These are phyloP conservation scores for Eucalyptus pumila DNA, from an alignment of 345 rosid species.

Conservation along the genomic window DNA sequence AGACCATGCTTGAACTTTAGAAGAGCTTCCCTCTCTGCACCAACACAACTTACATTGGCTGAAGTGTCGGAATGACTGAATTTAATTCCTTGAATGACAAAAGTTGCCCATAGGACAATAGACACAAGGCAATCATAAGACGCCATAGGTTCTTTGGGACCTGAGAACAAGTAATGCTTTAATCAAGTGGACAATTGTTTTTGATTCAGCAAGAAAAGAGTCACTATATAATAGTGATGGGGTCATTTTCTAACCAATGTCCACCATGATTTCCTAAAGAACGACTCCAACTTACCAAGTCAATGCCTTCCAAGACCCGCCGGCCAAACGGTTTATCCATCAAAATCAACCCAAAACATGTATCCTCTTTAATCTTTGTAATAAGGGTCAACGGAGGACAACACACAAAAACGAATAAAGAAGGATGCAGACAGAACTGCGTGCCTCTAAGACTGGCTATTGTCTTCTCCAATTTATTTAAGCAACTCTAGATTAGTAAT, in stretches of 20 bases:
- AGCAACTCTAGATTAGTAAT: neutral
- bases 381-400: no score
- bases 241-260: neutral
- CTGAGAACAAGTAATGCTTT: neutral
- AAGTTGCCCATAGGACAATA: no score
- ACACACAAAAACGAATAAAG: neutral
- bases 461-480: no score
- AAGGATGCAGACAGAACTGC: accelerated
- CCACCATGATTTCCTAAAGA: neutral
- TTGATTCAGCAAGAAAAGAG: neutral
- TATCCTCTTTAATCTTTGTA: no score
- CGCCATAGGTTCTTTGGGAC: neutral
- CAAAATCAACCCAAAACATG: neutral
- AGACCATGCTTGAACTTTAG: neutral
- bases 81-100: no score
- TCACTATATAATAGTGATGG: neutral
- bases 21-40: no score
- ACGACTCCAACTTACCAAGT: neutral
- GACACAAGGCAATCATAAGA: neutral
- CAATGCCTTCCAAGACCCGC: neutral
- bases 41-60: no score
- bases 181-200: no score
- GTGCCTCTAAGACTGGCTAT: accelerated
- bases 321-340: neutral
- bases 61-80: no score